Evolutionary conservation across 305 asterid species (phyloP), one percentile per base, ranked within the genome.

Genomic region (Solanum hybrid): DNA sequence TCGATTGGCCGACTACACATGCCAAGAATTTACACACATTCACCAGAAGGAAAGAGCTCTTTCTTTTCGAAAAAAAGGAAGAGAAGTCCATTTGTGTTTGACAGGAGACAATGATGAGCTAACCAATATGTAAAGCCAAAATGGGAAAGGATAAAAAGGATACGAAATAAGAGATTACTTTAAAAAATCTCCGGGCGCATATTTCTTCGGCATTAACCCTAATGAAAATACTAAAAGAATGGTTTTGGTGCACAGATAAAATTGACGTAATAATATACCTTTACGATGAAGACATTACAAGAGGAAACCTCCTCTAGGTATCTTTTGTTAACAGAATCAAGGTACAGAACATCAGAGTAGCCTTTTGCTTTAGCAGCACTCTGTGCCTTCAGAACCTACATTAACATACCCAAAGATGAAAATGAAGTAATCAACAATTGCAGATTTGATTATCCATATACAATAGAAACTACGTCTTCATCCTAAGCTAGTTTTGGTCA

Each of bases 251-350:
- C 37, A 81, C 66, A 80, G 35, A 80, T 26, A n/a, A 80, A 80
- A 80, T 40, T 81, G 86, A 81, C 26, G 15, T 15, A 89, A 87
- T 9, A 64, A 5, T 72, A 85, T 94, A 97, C 99, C 99, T 97
- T 95, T 27, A 97, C 99, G 66, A 97, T 92, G 91, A 97, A 97
- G 81, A 97, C 98, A 82, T 97, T 97, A 94, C 99, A 97, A 88
- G 99, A 94, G 90, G 99, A 96, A 88, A 95, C 99, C 93, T 96
- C 99, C 93, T 97, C 99, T 92, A 97, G 92, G 92, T 95, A 96
- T 85, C 88, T 95, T 32, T 96, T 96, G 92, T 95, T 94, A 88
- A 90, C 91, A 85, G 99, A 93, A 77, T 97, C 99, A 90, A 97
- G 94, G 92, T 95, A 97, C 31, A 97, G 89, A 87, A 97, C 99